Evolutionary conservation across 2,329 filamentous ascomycete genomes (phyloP), one percentile per base, ranked within the genome.

Genomic region (Venturia aucupariae): DNA sequence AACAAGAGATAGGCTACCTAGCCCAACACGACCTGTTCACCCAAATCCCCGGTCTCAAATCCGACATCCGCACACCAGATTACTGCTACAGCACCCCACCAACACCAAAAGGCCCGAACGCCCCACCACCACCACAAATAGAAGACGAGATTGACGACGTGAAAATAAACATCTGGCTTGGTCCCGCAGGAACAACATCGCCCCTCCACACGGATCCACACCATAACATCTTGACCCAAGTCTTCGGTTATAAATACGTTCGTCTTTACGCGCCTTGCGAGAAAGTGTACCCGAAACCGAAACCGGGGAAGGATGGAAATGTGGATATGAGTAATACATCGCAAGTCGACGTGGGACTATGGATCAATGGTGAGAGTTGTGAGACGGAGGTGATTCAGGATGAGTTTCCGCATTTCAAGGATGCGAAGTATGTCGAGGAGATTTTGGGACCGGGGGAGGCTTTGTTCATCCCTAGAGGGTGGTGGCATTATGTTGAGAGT

Each of bases 401-500:
- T 11, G 41, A 57, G 11, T 86, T 79, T 74, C 81, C 82, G 0
- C 73, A 76, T 0, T 90, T 95, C 68, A 74, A 74, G 60, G 74
- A 65, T 32, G 65, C 89, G 1, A 78, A 82, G 63, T 93, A 88
- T 72, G 76, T 89, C 41, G 94, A 99, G 71, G 87, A 87, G 64
- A 82, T 97, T 1, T 77, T 99, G 6, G 84, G 82, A 38, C 88
- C 89, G 0, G 94, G 93, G 0, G 92, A 99, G 63, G 89, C 86
- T 68, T 73, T 99, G 63, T 94, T 96, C 73, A 90, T 99, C 63
- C 94, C 94, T 0, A 82, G 90, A 5, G 94, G 93, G 0, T 99
- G 94, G 93, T 99, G 94, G 94, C 94, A 99, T 79, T 97, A 97
- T 75, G 90, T 97, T 3, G 82, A 90, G 66, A 91, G 91, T 61